Conservation (phyloP, 2,329 filamentous ascomycete species). For the Aspergillus tamarii region DNA sequence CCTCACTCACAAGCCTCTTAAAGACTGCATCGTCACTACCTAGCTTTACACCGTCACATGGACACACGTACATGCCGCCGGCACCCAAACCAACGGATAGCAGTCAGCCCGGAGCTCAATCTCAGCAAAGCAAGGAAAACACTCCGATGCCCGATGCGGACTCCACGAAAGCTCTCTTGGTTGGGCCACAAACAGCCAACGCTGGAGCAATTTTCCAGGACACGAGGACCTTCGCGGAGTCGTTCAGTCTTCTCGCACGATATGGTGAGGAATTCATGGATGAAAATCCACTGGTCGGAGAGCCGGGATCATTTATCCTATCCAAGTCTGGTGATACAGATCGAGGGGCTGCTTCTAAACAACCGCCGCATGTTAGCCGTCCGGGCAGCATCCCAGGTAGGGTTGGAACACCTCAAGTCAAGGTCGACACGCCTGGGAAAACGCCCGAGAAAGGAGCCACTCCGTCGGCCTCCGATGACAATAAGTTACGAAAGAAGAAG, state of each 20-base stretch:
- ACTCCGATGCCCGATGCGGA: conserved; percentile 49
- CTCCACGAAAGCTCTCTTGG: conserved; percentile 32
- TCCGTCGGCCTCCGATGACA: conserved; percentile 37
- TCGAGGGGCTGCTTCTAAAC: conserved; percentile 26
- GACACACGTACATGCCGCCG: conserved; percentile 62
- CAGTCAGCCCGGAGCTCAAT: conserved; percentile 35
- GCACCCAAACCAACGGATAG: conserved; percentile 45
- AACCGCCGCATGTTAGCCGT: conserved; percentile 13
- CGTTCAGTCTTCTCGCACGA: conserved; percentile 54
- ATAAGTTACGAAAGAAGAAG: conserved; percentile 42
- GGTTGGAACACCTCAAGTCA: conserved; percentile 37
- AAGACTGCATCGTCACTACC: conserved; percentile 57
- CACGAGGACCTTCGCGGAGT: conserved; percentile 48
- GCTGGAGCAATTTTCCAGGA: conserved; percentile 36
- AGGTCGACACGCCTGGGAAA: conserved; percentile 36
- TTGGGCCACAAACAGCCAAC: conserved; percentile 24
- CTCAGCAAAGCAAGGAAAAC: conserved; percentile 53
- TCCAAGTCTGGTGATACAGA: conserved; percentile 43
- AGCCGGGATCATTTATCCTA: conserved; percentile 65
- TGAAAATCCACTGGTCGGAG: conserved; percentile 64
- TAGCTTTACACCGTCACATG: conserved; percentile 61
- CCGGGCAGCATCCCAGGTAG: conserved; percentile 16
- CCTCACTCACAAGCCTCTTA: conserved; percentile 59
- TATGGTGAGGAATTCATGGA: conserved; percentile 67
- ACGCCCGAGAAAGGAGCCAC: conserved; percentile 32